phyloP scores from a whole-genome alignment of 1,139 yeast species.

The Barnettozyma hawaiiensis region DNA sequence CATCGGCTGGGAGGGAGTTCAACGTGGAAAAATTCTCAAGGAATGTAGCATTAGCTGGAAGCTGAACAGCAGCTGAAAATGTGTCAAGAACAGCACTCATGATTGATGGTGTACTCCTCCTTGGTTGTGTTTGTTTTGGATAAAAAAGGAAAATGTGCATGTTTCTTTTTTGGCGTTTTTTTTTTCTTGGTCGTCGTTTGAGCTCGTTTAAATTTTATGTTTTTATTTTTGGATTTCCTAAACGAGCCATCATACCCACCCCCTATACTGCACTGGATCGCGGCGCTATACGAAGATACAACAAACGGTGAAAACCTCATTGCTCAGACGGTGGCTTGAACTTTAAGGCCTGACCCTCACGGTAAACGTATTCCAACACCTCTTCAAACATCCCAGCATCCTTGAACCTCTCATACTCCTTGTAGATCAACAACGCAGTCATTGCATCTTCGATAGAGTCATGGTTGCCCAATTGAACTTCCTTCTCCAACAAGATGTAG shows the following conservation, averaged over 20 bases:
- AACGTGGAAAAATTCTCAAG: slow-evolving; percentile 1
- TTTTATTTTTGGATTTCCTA: background rate
- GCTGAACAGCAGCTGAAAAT: background rate
- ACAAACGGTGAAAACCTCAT: too few species aligned
- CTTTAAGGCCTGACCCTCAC: slow-evolving; percentile 62
- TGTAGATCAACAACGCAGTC: slow-evolving; percentile 75
- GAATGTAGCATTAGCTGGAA: background rate
- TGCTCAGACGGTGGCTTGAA: slow-evolving; percentile 49
- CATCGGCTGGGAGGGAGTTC: slow-evolving; percentile 3
- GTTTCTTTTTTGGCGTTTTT: background rate
- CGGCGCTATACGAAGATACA: too few species aligned
- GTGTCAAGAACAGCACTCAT: background rate
- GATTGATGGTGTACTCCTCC: too few species aligned
- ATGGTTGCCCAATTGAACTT: slow-evolving; percentile 89
- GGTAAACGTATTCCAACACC: slow-evolving; percentile 60
- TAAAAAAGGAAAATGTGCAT: too few species aligned
- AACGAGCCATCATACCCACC: too few species aligned
- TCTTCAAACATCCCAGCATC: slow-evolving; percentile 54
- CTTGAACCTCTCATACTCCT: slow-evolving; percentile 59
- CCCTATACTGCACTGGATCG: too few species aligned
- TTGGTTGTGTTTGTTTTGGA: background rate
- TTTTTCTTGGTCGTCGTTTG: background rate
- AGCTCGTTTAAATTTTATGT: background rate
- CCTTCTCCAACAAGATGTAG: slow-evolving; percentile 64
- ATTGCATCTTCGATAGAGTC: slow-evolving; percentile 96